These are phyloP conservation scores for Heimioporus sp. DNA, from an alignment of 768 basidiomycete species.

Conservation along the genomic window DNA sequence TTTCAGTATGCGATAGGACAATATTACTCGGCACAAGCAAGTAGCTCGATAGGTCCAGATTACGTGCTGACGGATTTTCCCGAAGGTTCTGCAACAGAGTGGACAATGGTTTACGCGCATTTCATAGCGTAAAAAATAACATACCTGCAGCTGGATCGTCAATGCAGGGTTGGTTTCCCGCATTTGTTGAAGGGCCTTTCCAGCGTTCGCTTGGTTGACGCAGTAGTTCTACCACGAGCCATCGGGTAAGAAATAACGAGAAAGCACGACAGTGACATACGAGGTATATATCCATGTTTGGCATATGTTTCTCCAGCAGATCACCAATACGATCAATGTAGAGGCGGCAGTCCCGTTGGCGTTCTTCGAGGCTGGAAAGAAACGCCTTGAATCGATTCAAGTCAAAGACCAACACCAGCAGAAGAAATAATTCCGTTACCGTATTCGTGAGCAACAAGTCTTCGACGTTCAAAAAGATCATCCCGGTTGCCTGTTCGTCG, in stretches of 20 bases:
- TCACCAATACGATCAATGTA: slow-evolving; percentile 91
- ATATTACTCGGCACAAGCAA: slow-evolving; percentile 90
- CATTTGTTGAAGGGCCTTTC: slow-evolving; percentile 71
- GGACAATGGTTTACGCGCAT: neutral
- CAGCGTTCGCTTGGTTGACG: slow-evolving; percentile 80
- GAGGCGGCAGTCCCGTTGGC: slow-evolving; percentile 88
- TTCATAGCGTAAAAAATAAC: neutral
- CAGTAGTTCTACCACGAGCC: slow-evolving; percentile 68
- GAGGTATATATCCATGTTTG: slow-evolving; percentile 78
- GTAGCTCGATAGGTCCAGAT: slow-evolving; percentile 87
- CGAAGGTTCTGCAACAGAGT: slow-evolving; percentile 55
- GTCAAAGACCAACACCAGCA: neutral
- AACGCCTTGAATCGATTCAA: slow-evolving; percentile 52
- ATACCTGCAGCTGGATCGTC: slow-evolving; percentile 64
- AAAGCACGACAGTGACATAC: slow-evolving; percentile 35
- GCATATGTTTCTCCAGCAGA: slow-evolving; percentile 70
- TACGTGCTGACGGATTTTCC: slow-evolving; percentile 74
- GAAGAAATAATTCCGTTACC: slow-evolving; percentile 37
- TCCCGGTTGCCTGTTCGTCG: slow-evolving; percentile 71
- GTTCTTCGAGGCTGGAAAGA: slow-evolving; percentile 83
- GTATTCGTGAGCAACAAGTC: slow-evolving; percentile 90
- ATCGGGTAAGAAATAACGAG: neutral
- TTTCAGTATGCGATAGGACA: slow-evolving; percentile 19
- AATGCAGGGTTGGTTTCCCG: slow-evolving; percentile 67
- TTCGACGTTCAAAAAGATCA: slow-evolving; percentile 91